A percentile compares a stretch with the other conserved stretches of the same genome.
phyloP scores from a whole-genome alignment of 1,284 basidiomycete genomes.

The Pseudozyma sp. region DNA sequence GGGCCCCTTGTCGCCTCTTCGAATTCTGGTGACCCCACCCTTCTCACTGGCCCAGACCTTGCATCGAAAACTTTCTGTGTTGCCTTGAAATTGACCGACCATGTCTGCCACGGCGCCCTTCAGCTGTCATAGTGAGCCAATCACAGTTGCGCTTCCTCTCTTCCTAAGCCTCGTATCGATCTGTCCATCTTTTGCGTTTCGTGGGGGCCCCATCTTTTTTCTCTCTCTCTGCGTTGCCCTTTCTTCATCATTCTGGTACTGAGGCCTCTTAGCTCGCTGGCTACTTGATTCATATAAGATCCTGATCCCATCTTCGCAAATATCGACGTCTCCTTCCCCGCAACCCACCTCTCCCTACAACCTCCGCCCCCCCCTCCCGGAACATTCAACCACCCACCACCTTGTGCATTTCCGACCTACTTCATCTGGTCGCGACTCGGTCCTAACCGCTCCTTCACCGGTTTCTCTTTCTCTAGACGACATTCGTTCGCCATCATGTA shows the following conservation, averaged over 20 bases:
- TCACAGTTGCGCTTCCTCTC: background rate
- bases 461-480: background rate
- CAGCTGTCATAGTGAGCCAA: background rate
- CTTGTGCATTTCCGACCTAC: background rate
- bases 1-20: too few species aligned
- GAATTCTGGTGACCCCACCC: background rate
- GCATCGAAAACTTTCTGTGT: background rate
- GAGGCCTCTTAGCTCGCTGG: background rate
- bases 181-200: background rate
- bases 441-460: slow-evolving; percentile 2
- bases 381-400: background rate
- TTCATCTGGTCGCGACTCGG: slow-evolving; percentile 17
- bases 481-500: slow-evolving; percentile 17
- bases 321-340: background rate
- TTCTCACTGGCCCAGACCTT: background rate
- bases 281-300: slow-evolving; percentile 3
- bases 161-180: slow-evolving; percentile 2
- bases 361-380: background rate
- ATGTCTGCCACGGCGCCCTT: background rate
- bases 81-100: background rate
- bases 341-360: background rate
- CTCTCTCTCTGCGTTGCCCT: background rate
- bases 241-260: background rate
- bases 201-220: slow-evolving; percentile 26
- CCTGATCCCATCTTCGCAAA: background rate